A percentile compares a stretch with the other conserved stretches of the same genome.
phyloP scores from a whole-genome alignment of 163 green algal species.

The Coccomyxa subellipsoidea region DNA sequence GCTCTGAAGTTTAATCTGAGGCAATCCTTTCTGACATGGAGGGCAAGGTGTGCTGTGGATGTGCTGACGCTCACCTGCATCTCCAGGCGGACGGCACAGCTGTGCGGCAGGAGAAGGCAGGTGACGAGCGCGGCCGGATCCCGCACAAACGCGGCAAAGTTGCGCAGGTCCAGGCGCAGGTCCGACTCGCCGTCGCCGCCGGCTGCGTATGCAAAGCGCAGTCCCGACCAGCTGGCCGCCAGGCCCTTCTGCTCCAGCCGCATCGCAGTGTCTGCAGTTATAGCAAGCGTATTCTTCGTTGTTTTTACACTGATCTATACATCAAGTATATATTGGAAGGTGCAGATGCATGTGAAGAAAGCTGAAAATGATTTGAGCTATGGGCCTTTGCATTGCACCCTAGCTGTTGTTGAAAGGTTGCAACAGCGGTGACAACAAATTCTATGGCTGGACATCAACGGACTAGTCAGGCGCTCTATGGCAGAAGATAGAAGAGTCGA shows the following conservation, averaged over 20 bases:
- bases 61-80: neutral
- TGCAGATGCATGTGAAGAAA: too few species aligned
- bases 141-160: constrained; percentile 66
- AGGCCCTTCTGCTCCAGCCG: constrained; percentile 67
- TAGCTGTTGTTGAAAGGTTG: too few species aligned
- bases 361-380: too few species aligned
- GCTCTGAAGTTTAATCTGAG: too few species aligned
- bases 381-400: too few species aligned
- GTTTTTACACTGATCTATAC: too few species aligned
- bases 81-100: constrained; percentile 30
- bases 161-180: constrained; percentile 58
- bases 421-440: too few species aligned
- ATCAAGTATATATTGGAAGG: too few species aligned
- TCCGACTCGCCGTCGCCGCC: constrained; percentile 67
- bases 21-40: too few species aligned
- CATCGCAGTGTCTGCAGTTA: constrained; percentile 23
- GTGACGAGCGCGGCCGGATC: constrained; percentile 53
- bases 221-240: constrained; percentile 44
- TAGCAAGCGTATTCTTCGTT: too few species aligned
- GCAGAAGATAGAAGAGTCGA: neutral
- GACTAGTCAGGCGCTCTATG: neutral
- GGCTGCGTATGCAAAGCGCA: constrained; percentile 63
- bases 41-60: neutral
- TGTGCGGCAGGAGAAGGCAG: constrained; percentile 71
- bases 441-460: too few species aligned